Percentiles rank a stretch among this genome's conserved stretches.
Conservation (phyloP, 2,329 filamentous ascomycete genomes). For the Sphaerulina vaccinii region DNA sequence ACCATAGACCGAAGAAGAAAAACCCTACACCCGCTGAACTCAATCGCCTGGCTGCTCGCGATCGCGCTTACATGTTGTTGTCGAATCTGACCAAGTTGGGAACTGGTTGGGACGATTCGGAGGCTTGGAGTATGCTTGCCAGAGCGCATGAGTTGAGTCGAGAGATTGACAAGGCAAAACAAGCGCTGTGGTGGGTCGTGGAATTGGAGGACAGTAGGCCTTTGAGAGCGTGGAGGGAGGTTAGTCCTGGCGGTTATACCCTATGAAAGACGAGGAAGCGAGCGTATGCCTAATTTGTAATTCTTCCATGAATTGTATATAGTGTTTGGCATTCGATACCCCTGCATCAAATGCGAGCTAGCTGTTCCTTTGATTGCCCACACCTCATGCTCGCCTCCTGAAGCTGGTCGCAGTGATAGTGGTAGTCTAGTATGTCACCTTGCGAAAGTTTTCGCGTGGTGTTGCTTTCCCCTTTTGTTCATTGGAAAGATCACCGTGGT, state of each 20-base stretch:
- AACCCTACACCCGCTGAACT: slow-evolving; percentile 63
- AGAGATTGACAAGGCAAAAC: slow-evolving; percentile 82
- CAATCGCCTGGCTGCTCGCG: slow-evolving; percentile 83
- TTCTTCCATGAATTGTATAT: no score
- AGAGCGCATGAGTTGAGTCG: slow-evolving; percentile 84
- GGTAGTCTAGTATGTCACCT: no score
- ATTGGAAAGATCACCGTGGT: no score
- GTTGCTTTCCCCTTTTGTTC: no score
- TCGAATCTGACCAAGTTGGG: slow-evolving; percentile 82
- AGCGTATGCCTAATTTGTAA: no score
- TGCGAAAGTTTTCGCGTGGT: no score
- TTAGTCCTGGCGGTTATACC: slow-evolving; percentile 30
- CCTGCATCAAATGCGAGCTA: no score
- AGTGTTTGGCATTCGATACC: no score
- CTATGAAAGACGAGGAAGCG: slow-evolving; percentile 23
- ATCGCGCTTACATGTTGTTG: slow-evolving; percentile 82
- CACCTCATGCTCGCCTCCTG: no score
- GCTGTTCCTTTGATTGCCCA: no score
- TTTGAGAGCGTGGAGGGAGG: slow-evolving; percentile 73
- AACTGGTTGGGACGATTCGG: slow-evolving; percentile 82
- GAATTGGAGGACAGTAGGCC: slow-evolving; percentile 85
- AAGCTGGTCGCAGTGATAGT: no score
- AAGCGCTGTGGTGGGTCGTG: slow-evolving; percentile 96
- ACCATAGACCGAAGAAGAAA: slow-evolving; percentile 14
- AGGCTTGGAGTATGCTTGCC: slow-evolving; percentile 89